phyloP scores from a whole-genome alignment of 2,329 filamentous ascomycete genomes.

The Fusarium bactridioides region DNA sequence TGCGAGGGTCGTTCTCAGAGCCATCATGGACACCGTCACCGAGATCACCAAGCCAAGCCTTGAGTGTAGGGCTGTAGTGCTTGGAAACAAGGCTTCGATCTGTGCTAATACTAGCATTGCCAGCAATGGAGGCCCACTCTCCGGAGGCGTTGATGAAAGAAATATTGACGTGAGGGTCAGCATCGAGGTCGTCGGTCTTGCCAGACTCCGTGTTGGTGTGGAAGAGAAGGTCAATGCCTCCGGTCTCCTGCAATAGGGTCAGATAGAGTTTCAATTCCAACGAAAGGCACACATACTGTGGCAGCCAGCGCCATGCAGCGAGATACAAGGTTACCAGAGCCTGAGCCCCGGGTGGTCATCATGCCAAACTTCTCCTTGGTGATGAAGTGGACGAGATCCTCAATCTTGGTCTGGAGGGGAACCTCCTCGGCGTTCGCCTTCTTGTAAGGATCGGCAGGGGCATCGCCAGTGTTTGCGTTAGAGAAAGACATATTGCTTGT shows the following conservation, averaged over 20 bases:
- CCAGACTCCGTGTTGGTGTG: constrained; percentile 90
- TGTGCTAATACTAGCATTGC: constrained; percentile 72
- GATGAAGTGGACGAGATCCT: constrained; percentile 76
- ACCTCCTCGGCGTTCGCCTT: constrained; percentile 72
- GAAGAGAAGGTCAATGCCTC: constrained; percentile 84
- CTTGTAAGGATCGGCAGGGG: constrained; percentile 80
- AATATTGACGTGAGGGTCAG: constrained; percentile 79
- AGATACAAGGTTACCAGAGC: constrained; percentile 74
- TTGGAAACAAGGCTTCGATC: constrained; percentile 74
- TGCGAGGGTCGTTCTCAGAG: constrained; percentile 80
- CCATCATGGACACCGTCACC: constrained; percentile 86
- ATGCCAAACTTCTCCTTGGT: constrained; percentile 82
- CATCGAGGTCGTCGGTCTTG: constrained; percentile 82
- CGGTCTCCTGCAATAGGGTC: constrained; percentile 66
- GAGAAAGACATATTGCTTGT: constrained; percentile 49
- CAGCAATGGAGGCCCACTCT: constrained; percentile 89
- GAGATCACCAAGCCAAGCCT: constrained; percentile 87
- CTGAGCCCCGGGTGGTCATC: constrained; percentile 80
- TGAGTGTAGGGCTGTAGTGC: constrained; percentile 76
- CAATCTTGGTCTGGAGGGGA: constrained; percentile 76
- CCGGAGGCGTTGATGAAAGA: constrained; percentile 79
- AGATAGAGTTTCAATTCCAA: neutral
- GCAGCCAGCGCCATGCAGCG: constrained; percentile 86
- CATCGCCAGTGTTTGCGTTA: constrained; percentile 68
- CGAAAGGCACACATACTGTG: constrained; percentile 61